Base-by-base conservation (phyloP, 2,329 filamentous ascomycete species). In the Penicillium concentricum region DNA sequence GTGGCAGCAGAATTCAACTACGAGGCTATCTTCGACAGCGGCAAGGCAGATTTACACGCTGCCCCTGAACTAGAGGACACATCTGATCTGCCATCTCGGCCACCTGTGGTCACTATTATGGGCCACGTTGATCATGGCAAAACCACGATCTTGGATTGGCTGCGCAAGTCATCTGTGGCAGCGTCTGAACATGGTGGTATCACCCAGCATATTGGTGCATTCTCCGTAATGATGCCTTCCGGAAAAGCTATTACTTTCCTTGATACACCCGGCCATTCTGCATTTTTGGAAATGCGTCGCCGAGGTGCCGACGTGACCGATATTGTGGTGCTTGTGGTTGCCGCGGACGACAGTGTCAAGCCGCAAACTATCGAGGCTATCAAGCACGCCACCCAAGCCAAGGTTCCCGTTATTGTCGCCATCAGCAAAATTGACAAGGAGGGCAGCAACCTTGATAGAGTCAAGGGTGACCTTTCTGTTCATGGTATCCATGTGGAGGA, bases 51-150 rank as follows among this genome's bases (percentile, higher is more conserved):
- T 72, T 76, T 99, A 38, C 83, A 82, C 59, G 82, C 89, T 24
- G 84, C 87, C 12, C 87, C 91, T 1, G 78, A 82, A 26, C 84
- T 85, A 9, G 86, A 87, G 67, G 90, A 93, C 72, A 82, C 79
- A 47, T 85, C 88, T 0, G 66, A 74, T 15, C 75, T 97, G 8
- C 91, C 92, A 2, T 75, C 79, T 34, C 85, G 95, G 16, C 93
- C 94, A 8, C 95, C 94, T 0, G 91, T 99, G 35, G 92, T 99
- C 38, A 97, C 95, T 0, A 99, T 99, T 69, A 99, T 99, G 95
- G 94, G 94, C 2, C 94, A 99, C 63, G 94, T 99, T 66, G 95
- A 99, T 72, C 94, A 99, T 73, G 94, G 94, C 52, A 99, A 99
- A 79, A 99, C 94, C 0, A 99, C 95, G 0, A 87, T 99, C 41